A percentile compares a stretch with the other conserved stretches of the same genome.
phyloP scores from a whole-genome alignment of 768 basidiomycete genomes.

The Neoboletus magnificus region DNA sequence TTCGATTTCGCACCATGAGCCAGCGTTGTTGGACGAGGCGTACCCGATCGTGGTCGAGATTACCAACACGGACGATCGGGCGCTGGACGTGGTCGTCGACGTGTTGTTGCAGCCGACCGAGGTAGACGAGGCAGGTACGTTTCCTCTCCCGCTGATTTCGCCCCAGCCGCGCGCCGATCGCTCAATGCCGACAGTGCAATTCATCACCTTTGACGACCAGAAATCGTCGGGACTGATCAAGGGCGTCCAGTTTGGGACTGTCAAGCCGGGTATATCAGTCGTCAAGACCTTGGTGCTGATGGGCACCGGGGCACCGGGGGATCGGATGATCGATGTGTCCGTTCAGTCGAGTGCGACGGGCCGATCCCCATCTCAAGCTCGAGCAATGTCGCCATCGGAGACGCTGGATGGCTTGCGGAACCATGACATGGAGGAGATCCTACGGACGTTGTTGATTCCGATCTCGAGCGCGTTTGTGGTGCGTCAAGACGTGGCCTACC shows the following conservation, averaged over 20 bases:
- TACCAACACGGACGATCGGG: conserved; percentile 65
- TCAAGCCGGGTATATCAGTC: conserved; percentile 55
- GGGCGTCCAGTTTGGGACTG: conserved; percentile 60
- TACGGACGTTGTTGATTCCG: conserved; percentile 65
- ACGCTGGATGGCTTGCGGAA: conserved; percentile 10
- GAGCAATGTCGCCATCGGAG: conserved; percentile 4
- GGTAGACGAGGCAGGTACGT: conserved; percentile 65
- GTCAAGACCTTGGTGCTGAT: conserved; percentile 63
- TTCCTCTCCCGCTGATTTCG: neutral
- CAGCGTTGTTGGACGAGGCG: conserved; percentile 79
- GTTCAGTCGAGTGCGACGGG: conserved; percentile 52
- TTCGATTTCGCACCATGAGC: conserved; percentile 53
- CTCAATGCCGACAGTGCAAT: conserved; percentile 43
- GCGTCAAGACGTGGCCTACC: conserved; percentile 53
- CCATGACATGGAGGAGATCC: conserved; percentile 47
- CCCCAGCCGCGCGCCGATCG: neutral
- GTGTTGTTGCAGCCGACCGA: conserved; percentile 79
- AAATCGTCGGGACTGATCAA: conserved; percentile 73
- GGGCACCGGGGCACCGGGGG: conserved; percentile 60
- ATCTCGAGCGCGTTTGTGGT: conserved; percentile 60
- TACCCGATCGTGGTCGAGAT: conserved; percentile 72
- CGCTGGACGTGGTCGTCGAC: conserved; percentile 67
- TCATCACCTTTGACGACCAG: conserved; percentile 58
- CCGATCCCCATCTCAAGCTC: neutral
- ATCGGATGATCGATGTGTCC: conserved; percentile 78